Conservation (phyloP, 768 basidiomycete genomes). For the Heimioporus sp. region DNA sequence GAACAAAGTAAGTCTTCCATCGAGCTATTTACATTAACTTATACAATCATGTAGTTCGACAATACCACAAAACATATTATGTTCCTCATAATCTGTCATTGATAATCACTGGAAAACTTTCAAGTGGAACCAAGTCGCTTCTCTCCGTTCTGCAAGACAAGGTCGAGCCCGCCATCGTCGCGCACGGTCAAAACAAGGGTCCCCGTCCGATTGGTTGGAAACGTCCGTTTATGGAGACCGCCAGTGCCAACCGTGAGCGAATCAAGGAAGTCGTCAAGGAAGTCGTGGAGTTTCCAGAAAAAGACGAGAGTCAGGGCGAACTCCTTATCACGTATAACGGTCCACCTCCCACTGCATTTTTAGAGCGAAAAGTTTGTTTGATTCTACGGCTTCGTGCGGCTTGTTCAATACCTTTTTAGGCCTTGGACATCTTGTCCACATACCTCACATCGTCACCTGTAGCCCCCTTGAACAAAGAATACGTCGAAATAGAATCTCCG, state of each 20-base stretch:
- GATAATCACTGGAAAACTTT: conserved; percentile 85
- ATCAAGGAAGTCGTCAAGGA: conserved; percentile 55
- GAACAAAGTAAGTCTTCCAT: conserved; percentile 68
- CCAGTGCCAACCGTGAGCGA: conserved; percentile 59
- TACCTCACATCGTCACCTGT: conserved; percentile 87
- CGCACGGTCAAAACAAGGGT: conserved; percentile 71
- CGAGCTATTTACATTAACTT: conserved; percentile 10
- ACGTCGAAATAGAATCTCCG: conserved; percentile 87
- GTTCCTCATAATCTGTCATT: conserved; percentile 92
- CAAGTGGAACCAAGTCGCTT: conserved; percentile 70
- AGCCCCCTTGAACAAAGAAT: conserved; percentile 86
- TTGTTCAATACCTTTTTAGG: conserved; percentile 40
- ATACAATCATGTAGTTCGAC: conserved; percentile 58
- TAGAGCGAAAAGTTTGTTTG: conserved; percentile 62
- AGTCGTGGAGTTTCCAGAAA: conserved; percentile 90
- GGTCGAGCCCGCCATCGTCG: conserved; percentile 79
- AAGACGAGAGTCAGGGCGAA: conserved; percentile 95
- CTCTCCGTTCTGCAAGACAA: conserved; percentile 78
- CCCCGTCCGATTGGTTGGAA: conserved; percentile 81
- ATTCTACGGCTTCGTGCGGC: neutral
- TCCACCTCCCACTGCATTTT: conserved; percentile 65
- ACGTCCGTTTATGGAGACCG: conserved; percentile 89
- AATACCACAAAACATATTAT: conserved; percentile 88
- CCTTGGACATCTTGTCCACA: conserved; percentile 79
- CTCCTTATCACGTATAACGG: conserved; percentile 75